These are phyloP conservation scores for Pichia nakasei DNA, from an alignment of 805 yeast genomes.

Conservation along the genomic window DNA sequence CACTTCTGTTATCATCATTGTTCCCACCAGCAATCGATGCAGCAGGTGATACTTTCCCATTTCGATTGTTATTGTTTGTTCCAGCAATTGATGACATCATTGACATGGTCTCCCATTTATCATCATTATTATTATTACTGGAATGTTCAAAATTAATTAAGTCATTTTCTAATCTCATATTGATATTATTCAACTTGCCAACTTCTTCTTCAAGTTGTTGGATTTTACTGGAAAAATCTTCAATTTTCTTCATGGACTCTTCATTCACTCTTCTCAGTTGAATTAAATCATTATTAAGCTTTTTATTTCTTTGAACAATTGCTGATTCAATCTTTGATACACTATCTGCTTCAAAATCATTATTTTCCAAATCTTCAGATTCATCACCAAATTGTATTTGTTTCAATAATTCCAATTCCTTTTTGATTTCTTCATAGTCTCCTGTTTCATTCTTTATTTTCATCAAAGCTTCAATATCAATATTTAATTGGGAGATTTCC, in stretches of 20 bases:
- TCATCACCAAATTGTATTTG: constrained; percentile 63
- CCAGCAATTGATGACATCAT: constrained; percentile 50
- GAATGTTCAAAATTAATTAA: constrained; percentile 46
- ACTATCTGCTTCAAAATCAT: constrained; percentile 31
- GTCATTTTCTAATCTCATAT: constrained; percentile 66
- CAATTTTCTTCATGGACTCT: constrained; percentile 33
- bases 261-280: constrained; percentile 53
- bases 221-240: constrained; percentile 32
- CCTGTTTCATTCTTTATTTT: constrained; percentile 39
- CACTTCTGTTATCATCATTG: background rate
- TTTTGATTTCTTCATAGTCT: constrained; percentile 76
- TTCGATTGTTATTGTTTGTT: background rate
- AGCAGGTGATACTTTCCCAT: constrained; percentile 39
- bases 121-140: constrained; percentile 26
- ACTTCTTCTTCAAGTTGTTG: constrained; percentile 30
- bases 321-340: constrained; percentile 34
- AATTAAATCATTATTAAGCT: constrained; percentile 61
- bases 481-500: constrained; percentile 39
- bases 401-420: constrained; percentile 62
- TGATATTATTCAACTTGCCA: constrained; percentile 35
- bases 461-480: constrained; percentile 44
- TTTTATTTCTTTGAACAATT: constrained; percentile 61
- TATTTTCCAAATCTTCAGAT: constrained; percentile 24
- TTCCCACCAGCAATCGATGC: constrained; percentile 40
- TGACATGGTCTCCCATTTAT: constrained; percentile 54